A percentile compares a stretch with the other conserved stretches of the same genome.
Conservation (phyloP, 1,139 yeast species). For the Eremothecium cymbalariae region DNA sequence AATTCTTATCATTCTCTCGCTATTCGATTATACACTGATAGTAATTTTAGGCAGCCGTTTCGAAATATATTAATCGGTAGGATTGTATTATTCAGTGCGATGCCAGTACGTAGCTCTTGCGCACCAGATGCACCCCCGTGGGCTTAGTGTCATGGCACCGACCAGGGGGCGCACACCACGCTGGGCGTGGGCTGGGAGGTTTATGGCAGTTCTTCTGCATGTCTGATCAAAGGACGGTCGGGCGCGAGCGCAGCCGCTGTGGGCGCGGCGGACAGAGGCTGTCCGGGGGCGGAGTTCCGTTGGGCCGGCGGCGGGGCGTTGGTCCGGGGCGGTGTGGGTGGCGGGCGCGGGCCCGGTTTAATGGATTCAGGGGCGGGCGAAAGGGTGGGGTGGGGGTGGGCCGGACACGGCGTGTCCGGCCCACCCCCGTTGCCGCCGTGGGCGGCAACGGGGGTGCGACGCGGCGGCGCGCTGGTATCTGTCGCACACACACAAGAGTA, state of each 20-base stretch:
- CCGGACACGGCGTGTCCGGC: not conserved
- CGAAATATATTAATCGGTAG: too few relatives aligned
- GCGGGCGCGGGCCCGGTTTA: not conserved
- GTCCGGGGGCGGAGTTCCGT: not conserved
- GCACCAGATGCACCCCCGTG: too few relatives aligned
- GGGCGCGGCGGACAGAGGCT: not conserved
- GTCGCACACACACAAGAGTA: too few relatives aligned
- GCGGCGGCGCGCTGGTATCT: too few relatives aligned
- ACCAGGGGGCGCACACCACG: not conserved
- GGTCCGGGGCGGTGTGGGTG: constrained; percentile 1
- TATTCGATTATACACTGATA: too few relatives aligned
- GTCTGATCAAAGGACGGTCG: not conserved
- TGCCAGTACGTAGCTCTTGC: too few relatives aligned
- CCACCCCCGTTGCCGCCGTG: not conserved
- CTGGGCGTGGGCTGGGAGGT: not conserved
- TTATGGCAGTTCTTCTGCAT: not conserved
- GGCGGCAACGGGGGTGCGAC: not conserved
- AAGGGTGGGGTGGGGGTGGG: not conserved
- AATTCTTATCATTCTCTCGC: too few relatives aligned
- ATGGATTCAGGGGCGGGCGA: not conserved
- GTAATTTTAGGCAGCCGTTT: too few relatives aligned
- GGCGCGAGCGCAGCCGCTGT: not conserved
- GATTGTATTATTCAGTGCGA: too few relatives aligned
- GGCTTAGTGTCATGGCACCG: too few relatives aligned
- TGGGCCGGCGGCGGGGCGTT: constrained; percentile 1